Conservation (phyloP, 495 filamentous ascomycete genomes). For the Aspergillus mulundensis region DNA sequence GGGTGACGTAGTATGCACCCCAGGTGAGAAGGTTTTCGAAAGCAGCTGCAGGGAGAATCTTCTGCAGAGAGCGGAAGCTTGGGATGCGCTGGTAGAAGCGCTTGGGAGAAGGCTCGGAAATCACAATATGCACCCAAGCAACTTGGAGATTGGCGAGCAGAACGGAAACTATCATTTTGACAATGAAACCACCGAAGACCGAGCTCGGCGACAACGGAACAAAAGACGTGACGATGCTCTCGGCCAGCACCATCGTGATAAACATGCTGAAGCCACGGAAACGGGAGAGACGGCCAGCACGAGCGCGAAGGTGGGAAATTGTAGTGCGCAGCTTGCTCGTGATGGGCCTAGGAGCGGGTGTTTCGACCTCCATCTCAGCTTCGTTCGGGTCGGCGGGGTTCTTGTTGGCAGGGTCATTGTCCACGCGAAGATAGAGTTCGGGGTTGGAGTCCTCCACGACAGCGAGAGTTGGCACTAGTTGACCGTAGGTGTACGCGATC, state of each 20-base stretch:
- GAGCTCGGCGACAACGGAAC: slow-evolving; percentile 24
- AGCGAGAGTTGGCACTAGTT: slow-evolving; percentile 56
- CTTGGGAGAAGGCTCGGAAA: slow-evolving; percentile 51
- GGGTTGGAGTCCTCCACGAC: slow-evolving; percentile 60
- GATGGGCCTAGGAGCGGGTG: slow-evolving; percentile 43
- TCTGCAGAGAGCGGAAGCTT: slow-evolving; percentile 38
- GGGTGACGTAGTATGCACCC: slow-evolving; percentile 36
- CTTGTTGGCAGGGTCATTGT: slow-evolving; percentile 32
- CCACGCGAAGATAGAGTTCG: slow-evolving; percentile 49
- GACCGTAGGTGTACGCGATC: slow-evolving; percentile 55
- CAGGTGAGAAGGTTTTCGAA: slow-evolving; percentile 35
- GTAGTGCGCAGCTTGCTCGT: slow-evolving; percentile 56
- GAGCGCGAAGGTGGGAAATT: slow-evolving; percentile 51
- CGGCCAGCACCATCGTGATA: slow-evolving; percentile 28
- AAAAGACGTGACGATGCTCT: slow-evolving; percentile 22
- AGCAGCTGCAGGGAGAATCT: slow-evolving; percentile 49
- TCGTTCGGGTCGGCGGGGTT: slow-evolving; percentile 33
- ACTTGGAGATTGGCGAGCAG: slow-evolving; percentile 48
- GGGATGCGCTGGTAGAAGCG: slow-evolving; percentile 50
- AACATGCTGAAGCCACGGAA: slow-evolving; percentile 55
- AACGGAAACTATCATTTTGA: slow-evolving; percentile 36
- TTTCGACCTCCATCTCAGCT: slow-evolving; percentile 27
- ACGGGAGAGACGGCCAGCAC: slow-evolving; percentile 51
- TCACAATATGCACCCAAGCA: slow-evolving; percentile 59
- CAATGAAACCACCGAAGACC: slow-evolving; percentile 34